A percentile compares a stretch with the other conserved stretches of the same genome.
Conservation (phyloP, 352 stramenopile species). For the Phytophthora sp. region DNA sequence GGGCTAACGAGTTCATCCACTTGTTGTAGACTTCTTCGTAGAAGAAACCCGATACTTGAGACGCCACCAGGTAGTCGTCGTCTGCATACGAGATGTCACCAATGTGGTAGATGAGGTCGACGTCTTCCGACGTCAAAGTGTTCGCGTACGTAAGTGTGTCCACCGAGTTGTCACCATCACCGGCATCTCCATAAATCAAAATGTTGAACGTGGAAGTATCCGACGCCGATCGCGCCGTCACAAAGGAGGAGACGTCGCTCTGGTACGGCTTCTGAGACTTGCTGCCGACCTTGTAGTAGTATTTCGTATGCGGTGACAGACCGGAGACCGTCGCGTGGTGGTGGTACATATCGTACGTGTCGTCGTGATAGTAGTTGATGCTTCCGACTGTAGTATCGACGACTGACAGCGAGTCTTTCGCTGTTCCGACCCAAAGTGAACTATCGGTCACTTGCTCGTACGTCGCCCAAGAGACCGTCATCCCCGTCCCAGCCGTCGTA, state of each 20-base stretch:
- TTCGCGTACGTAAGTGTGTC: conserved; percentile 42
- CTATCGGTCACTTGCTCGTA: conserved; percentile 34
- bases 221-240: conserved; percentile 31
- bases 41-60: conserved; percentile 27
- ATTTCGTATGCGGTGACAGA: conserved; percentile 43
- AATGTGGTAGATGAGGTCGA: conserved; percentile 44
- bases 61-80: conserved; percentile 29
- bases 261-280: conserved; percentile 26
- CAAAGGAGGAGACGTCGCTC: conserved; percentile 38
- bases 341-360: conserved; percentile 50
- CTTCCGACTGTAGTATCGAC: conserved; percentile 26
- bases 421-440: conserved; percentile 43
- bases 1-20: conserved; percentile 64
- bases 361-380: conserved; percentile 48
- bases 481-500: conserved; percentile 42
- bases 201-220: conserved; percentile 39
- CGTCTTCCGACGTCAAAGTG: conserved; percentile 29
- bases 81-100: conserved; percentile 47
- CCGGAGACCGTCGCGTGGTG: conserved; percentile 51
- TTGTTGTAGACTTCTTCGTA: conserved; percentile 63
- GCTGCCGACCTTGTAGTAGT: conserved; percentile 43
- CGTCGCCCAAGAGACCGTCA: conserved; percentile 62
- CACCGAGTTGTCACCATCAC: conserved; percentile 29
- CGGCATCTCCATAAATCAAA: conserved; percentile 39
- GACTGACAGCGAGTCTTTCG: conserved; percentile 9